Conservation (phyloP, 225 moss, liverwort and hornwort genomes). For the Asterella californica region DNA sequence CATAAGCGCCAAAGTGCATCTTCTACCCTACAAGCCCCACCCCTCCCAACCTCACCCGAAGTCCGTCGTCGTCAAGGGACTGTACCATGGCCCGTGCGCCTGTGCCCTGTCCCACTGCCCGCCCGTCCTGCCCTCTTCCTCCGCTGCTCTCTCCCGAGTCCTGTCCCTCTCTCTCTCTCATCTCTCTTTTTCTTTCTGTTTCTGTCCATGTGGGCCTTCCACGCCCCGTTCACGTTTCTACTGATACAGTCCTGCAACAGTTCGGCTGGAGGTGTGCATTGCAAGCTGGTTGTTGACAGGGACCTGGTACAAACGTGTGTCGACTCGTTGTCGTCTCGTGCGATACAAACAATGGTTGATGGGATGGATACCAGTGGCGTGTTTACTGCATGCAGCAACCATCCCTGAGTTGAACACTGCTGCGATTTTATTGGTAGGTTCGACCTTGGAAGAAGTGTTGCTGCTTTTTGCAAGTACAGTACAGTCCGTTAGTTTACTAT, state of each 20-base stretch:
- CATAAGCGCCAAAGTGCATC: not conserved
- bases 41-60: not conserved
- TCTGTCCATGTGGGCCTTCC: not conserved
- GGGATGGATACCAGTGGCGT: not conserved
- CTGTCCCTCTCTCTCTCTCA: not conserved
- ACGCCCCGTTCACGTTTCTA: not conserved
- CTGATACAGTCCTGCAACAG: not conserved
- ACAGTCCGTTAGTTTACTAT: not conserved
- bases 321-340: not conserved
- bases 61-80: no score
- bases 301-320: not conserved
- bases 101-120: no score
- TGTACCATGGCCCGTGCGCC: no score
- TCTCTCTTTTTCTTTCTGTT: no score
- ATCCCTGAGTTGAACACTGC: not conserved
- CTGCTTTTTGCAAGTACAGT: not conserved
- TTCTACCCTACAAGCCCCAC: conserved; percentile 10
- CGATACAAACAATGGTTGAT: not conserved
- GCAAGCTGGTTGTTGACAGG: not conserved
- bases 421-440: not conserved
- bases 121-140: not conserved
- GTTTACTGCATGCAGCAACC: not conserved
- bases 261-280: not conserved
- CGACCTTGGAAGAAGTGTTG: not conserved
- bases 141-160: not conserved